Base-by-base conservation (phyloP, 2,329 filamentous ascomycete species). In the Stemphylium lycopersici region DNA sequence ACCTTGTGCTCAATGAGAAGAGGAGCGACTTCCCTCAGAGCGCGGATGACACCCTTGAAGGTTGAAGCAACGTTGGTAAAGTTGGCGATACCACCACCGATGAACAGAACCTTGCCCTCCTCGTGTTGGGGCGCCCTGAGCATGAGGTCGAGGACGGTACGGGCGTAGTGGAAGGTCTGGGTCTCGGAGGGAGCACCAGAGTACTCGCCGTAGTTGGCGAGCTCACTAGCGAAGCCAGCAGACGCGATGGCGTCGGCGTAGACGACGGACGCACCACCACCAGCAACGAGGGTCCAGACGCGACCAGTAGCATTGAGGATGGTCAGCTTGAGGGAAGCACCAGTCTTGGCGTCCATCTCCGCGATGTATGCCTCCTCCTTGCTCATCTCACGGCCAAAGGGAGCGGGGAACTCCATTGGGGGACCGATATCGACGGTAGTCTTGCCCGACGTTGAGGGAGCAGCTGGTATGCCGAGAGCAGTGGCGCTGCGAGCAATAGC, bases 141-240 rank as follows among this genome's bases (percentile, higher is more conserved):
- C 91, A 99, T 96, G 63, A 99, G 87, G 78, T 99, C 95, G 61
- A 99, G 85, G 62, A 99, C 91, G 26, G 95, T 99, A 74, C 90
- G 90, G 74, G 95, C 93, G 81, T 99, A 99, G 87, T 98, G 93
- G 88, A 91, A 99, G 58, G 95, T 98, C 82, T 99, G 95, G 40
- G 92, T 96, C 87, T 99, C 95, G 58, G 92, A 98, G 67, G 95
- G 95, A 63, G 95, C 95, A 82, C 95, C 95, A 63, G 95, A 98
- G 88, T 99, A 99, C 82, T 99, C 95, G 78, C 95, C 95, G 77
- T 99, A 99, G 88, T 99, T 99, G 82, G 95, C 95, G 49, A 99
- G 87, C 80, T 99, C 93, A 70, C 91, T 88, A 62, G 96, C 92
- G 77, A 96, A 98, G 64, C 95, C 95, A 73, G 91, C 87, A 58